phyloP scores from a whole-genome alignment of 1,284 basidiomycete species.

The Microbotryum violaceum region DNA sequence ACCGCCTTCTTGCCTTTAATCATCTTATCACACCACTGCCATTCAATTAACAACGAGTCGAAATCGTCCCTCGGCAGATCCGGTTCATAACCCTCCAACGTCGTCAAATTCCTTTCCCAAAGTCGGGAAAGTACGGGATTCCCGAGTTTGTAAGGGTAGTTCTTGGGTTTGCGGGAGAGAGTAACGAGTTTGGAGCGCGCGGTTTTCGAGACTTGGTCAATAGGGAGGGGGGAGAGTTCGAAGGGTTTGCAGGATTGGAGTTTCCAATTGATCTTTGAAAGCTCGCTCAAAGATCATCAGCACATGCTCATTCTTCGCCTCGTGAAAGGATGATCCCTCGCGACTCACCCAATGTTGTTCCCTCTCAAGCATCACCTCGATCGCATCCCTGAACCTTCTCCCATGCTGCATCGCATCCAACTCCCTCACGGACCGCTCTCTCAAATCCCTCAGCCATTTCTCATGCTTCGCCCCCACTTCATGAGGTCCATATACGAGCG shows the following conservation, averaged over 20 bases:
- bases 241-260: constrained; percentile 29
- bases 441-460: constrained; percentile 12
- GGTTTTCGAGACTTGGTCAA: neutral
- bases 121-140: constrained; percentile 22
- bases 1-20: constrained; percentile 1
- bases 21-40: constrained; percentile 4
- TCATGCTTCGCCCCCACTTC: constrained; percentile 4
- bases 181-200: constrained; percentile 13
- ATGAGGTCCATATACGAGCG: neutral
- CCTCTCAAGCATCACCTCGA: constrained; percentile 59
- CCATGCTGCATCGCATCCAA: constrained; percentile 24
- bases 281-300: neutral
- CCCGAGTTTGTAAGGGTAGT: constrained; percentile 27
- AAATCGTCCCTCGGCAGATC: constrained; percentile 13
- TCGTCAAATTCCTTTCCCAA: constrained; percentile 26
- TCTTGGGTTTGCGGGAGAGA: constrained; percentile 6
- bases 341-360: constrained; percentile 68
- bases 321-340: too few relatives aligned
- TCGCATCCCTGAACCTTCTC: constrained; percentile 58
- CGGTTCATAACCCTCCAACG: constrained; percentile 20
- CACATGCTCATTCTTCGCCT: too few relatives aligned
- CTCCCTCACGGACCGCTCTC: constrained; percentile 12
- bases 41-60: constrained; percentile 12
- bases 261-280: constrained; percentile 33
- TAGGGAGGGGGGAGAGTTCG: constrained; percentile 11